Conservation (phyloP, 495 filamentous ascomycete species). For the Penicillium fimorum region DNA sequence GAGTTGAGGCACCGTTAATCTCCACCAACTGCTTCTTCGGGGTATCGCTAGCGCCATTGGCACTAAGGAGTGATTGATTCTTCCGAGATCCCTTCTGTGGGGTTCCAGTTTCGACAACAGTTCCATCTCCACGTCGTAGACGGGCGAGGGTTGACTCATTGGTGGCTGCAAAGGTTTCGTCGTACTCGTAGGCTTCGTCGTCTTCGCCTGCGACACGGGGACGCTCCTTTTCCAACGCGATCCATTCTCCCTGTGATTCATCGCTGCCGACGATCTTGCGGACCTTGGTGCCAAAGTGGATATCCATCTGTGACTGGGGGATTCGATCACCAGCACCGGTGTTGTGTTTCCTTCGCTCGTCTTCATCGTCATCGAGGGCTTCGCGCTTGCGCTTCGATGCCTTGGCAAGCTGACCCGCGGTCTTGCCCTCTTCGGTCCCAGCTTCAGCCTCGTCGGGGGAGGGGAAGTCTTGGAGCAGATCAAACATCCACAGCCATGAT, state of each 20-base stretch:
- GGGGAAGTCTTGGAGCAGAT: slow-evolving; percentile 70
- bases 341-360: slow-evolving; percentile 40
- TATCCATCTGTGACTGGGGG: slow-evolving; percentile 52
- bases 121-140: slow-evolving; percentile 35
- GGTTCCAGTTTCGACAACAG: slow-evolving; percentile 37
- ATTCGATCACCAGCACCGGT: slow-evolving; percentile 63
- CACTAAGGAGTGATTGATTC: slow-evolving; percentile 11
- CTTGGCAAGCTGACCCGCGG: slow-evolving; percentile 25
- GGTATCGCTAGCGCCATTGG: slow-evolving; percentile 22
- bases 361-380: slow-evolving; percentile 33
- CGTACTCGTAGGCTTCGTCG: slow-evolving; percentile 45
- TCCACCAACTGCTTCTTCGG: slow-evolving; percentile 32
- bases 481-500: slow-evolving; percentile 90
- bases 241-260: slow-evolving; percentile 40
- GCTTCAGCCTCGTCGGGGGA: slow-evolving; percentile 31
- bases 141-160: slow-evolving; percentile 36
- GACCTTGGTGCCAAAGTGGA: slow-evolving; percentile 60
- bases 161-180: slow-evolving; percentile 32
- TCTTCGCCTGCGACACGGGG: slow-evolving; percentile 45
- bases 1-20: slow-evolving; percentile 19
- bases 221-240: slow-evolving; percentile 47
- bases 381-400: slow-evolving; percentile 49
- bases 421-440: slow-evolving; percentile 23
- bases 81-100: slow-evolving; percentile 28
- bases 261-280: slow-evolving; percentile 44